phyloP scores from a whole-genome alignment of 176 grass and related monocot species.

The Avena atlantica region DNA sequence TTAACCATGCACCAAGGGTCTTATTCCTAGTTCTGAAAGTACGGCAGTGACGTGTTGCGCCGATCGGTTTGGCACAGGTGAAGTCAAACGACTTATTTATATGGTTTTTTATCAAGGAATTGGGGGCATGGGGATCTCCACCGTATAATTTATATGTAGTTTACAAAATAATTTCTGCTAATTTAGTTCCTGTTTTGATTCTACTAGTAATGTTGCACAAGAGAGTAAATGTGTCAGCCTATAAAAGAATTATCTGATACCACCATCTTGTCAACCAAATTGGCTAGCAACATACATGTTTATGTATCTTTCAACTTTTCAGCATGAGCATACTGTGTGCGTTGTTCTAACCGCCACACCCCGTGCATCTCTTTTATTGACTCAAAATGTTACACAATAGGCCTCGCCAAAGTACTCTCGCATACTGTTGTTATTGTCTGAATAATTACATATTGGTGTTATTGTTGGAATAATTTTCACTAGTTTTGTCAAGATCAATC shows the following conservation, averaged over 20 bases:
- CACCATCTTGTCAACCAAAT: slow-evolving; percentile 3
- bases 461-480: slow-evolving; percentile 3
- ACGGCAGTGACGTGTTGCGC: background rate
- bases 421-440: no score
- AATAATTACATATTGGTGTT: background rate
- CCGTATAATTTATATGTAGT: background rate
- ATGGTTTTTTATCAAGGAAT: no score
- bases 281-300: background rate
- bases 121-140: no score
- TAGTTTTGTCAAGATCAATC: slow-evolving; percentile 8
- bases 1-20: background rate
- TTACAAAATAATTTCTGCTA: background rate
- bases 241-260: background rate
- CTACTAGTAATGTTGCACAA: background rate
- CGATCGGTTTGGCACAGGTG: background rate
- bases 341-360: background rate
- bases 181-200: background rate
- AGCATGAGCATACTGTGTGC: background rate
- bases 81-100: no score
- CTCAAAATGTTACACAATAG: background rate
- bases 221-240: background rate
- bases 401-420: background rate
- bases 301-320: background rate
- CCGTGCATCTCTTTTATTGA: slow-evolving; percentile 6
- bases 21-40: background rate